A percentile compares a stretch with the other conserved stretches of the same genome.
Conservation (phyloP, 345 rosid genomes). For the Hibiscus tridactylites region DNA sequence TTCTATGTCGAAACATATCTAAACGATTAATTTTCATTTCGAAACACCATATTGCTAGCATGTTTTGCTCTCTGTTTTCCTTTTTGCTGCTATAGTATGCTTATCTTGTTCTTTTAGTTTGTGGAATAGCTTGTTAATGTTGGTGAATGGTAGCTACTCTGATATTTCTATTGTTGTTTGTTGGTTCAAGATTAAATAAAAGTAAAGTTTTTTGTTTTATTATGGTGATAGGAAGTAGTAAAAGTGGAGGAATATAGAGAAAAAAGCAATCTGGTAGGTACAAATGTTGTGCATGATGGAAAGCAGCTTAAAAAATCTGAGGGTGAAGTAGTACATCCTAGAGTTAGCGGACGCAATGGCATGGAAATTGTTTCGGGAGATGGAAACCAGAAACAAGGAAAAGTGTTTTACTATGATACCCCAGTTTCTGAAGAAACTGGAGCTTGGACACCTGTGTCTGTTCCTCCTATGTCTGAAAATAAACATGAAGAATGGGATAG, state of each 20-base stretch:
- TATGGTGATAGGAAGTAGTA: constrained; percentile 1
- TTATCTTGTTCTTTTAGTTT: neutral
- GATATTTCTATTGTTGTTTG: neutral
- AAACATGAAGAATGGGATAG: constrained; percentile 17
- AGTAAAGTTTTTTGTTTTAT: neutral
- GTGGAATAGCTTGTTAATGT: neutral
- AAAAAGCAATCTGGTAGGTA: neutral
- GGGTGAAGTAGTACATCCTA: neutral
- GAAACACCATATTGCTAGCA: neutral
- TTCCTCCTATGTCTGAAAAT: constrained; percentile 19
- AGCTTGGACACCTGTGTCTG: constrained; percentile 22
- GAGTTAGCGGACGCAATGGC: neutral
- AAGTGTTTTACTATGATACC: constrained; percentile 21
- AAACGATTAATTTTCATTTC: neutral
- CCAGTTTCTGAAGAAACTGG: constrained; percentile 29
- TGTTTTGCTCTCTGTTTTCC: neutral
- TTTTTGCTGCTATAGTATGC: neutral
- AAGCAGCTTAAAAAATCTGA: constrained; percentile 1
- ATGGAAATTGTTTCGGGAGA: neutral
- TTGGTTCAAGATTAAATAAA: neutral
- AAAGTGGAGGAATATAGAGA: constrained; percentile 10
- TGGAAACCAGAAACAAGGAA: constrained; percentile 10
- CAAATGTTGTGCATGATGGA: constrained; percentile 9
- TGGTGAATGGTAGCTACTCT: neutral
- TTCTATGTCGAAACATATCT: neutral